Base-by-base conservation (phyloP, 202 grass and related monocot genomes). In the Schoenoplectus tabernaemontani region DNA sequence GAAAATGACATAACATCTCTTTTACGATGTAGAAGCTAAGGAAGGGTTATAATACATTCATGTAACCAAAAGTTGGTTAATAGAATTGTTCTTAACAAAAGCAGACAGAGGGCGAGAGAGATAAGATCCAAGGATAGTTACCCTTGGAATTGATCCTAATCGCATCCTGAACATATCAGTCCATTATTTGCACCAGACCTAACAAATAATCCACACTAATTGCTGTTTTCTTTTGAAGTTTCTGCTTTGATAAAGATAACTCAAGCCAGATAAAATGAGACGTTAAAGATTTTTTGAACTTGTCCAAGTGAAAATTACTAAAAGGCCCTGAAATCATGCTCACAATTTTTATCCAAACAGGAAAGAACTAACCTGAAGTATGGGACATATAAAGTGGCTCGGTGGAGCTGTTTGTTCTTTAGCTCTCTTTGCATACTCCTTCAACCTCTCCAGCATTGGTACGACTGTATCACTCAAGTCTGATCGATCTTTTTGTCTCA, bases 321-420 rank as follows among this genome's bases (percentile, higher is more conserved):
- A 50, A 22, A 1, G 22, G 22, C 0, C 12, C 42, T 48, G 12
- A 47, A 70, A 71, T 59, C 32, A 66, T 56, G 54, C 34, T 28
- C 43, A 4, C 5, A 56, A 5, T 43, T 59, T 48, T 28, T 22
- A n/a, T 47, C 2, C 28, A 28, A 28, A 28, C 28, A 28, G 48
- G 12, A 22, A 36, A 59, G n/a, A 23, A 36, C 83, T 78, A 23
- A 87, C 93, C 93, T 96, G 87, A 83, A 91, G 81, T 86, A 99
- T 87, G 61, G 96, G 96, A 79, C 96, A 99, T 4, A 99, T 74
- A 81, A 99, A 99, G 72, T 99, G 96, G 28, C 85, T 86, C 6
- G 90, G 92, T n/a, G 90, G 74, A 15, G 76, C 65, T 34, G 77
- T 39, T 3, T 38, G 22, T 46, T 87, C 77, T 76, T 82, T 87